Evolutionary conservation across 495 filamentous ascomycete species (phyloP), one percentile per base, ranked within the genome.

Genomic region (Aspergillus sparsus): DNA sequence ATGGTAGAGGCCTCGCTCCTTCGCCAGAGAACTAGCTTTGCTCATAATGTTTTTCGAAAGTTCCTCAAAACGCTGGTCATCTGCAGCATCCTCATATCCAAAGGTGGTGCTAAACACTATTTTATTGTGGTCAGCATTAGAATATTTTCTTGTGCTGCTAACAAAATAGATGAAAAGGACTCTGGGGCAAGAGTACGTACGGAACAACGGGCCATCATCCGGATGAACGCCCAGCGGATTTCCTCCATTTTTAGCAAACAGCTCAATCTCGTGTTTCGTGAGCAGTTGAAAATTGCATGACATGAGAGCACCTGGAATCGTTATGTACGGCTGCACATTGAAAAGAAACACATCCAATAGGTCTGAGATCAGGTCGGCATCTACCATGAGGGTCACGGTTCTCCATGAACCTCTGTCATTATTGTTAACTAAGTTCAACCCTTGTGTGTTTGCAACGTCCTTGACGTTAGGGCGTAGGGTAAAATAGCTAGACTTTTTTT

Each of bases 51-150:
- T 32, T 18, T 50, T 32, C 18, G 13, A 13, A 6, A 50, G 47
- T 1, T 18, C 7, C 31, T 50, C 15, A 13, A 50, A 50, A 0
- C 47, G 47, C 18, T 18, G 16, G 13, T 50, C 47, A 27, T 50
- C 47, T 0, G 47, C 47, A 32, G 47, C 16, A 10, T 50, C 2
- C 8, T 7, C 9, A 12, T 31, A 31, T 12, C 18, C 47, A 27
- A 27, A 32, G 6, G 47, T 50, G 16, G 31, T 21, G 47, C 47
- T 50, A 2, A 50, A 50, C 12, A 50, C 47, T 50, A 50, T 50
- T 50, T 8, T 21, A 12, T 2, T 27, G 2, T 32, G 27, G 47
- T 50, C 31, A 32, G 47, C 0, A 31, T 27, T 5, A 41, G 6
- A n/a, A 41, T 41, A 4, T 41, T 41, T 41, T 41, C 4, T n/a